Conservation (phyloP, 192 early-diverging fungal genomes). For the Umbelopsis ramanniana region DNA sequence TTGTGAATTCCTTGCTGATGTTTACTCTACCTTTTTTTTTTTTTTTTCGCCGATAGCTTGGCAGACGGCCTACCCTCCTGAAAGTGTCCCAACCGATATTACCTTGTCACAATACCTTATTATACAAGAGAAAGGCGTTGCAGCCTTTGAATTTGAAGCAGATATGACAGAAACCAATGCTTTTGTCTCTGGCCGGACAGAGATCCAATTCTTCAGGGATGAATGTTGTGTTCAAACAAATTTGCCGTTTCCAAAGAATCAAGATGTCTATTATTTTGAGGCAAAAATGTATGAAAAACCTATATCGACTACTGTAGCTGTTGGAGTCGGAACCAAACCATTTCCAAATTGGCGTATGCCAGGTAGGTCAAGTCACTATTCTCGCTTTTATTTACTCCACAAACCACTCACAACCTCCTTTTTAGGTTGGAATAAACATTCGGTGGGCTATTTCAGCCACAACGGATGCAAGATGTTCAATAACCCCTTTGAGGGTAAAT, state of each 20-base stretch:
- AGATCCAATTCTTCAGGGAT: conserved; percentile 73
- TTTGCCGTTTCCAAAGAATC: conserved; percentile 76
- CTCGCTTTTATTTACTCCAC: not conserved
- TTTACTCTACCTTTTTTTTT: not conserved
- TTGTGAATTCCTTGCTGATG: not conserved
- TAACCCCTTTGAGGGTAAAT: conserved; percentile 31
- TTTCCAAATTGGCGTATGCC: conserved; percentile 54
- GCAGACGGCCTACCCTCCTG: conserved; percentile 73
- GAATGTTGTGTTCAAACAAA: conserved; percentile 81
- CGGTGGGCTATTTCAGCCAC: conserved; percentile 50
- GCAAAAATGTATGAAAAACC: conserved; percentile 48
- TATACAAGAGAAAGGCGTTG: conserved; percentile 82
- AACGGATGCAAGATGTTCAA: conserved; percentile 48
- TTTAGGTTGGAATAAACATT: conserved; percentile 51
- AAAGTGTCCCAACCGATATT: conserved; percentile 76
- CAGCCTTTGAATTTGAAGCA: conserved; percentile 83
- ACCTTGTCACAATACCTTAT: conserved; percentile 74
- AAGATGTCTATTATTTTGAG: conserved; percentile 86
- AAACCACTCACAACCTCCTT: not conserved
- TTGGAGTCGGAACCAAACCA: conserved; percentile 55
- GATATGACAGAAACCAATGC: conserved; percentile 59
- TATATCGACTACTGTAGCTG: conserved; percentile 44
- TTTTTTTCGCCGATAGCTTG: conserved; percentile 50
- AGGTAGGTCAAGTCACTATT: conserved; percentile 26
- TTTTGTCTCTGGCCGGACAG: conserved; percentile 71